Conservation (phyloP, 1,284 basidiomycete species). For the Porogramme epimiltina region DNA sequence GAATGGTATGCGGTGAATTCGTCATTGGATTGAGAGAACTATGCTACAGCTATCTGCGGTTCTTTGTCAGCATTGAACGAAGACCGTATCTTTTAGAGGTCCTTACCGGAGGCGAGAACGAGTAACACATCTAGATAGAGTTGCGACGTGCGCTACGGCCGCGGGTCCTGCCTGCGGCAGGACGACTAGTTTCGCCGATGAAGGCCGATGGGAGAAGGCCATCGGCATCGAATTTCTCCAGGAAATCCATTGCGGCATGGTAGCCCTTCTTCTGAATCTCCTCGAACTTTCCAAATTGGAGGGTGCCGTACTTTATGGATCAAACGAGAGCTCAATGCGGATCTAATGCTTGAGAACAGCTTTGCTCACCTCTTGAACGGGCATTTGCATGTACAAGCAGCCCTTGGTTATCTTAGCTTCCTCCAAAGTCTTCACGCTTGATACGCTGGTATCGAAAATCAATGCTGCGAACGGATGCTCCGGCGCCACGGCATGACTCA, state of each 20-base stretch:
- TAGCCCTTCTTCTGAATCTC: constrained; percentile 88
- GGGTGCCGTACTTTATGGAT: constrained; percentile 64
- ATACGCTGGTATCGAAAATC: constrained; percentile 62
- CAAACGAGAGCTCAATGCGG: neutral
- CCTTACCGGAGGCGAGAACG: neutral
- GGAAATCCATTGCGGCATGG: constrained; percentile 68
- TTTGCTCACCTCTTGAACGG: constrained; percentile 77
- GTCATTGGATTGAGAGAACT: no score
- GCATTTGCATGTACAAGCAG: constrained; percentile 94
- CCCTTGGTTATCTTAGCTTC: constrained; percentile 90
- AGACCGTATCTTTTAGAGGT: no score
- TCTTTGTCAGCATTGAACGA: no score
- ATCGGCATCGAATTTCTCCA: constrained; percentile 83
- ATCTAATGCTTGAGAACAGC: constrained; percentile 14
- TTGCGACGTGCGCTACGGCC: constrained; percentile 78
- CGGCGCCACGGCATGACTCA: constrained; percentile 41
- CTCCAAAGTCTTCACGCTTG: constrained; percentile 92
- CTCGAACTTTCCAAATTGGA: constrained; percentile 81
- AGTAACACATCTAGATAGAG: constrained; percentile 49
- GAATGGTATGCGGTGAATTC: no score
- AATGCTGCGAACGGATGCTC: neutral
- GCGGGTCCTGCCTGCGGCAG: constrained; percentile 55
- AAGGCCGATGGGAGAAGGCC: constrained; percentile 76
- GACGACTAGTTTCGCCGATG: constrained; percentile 55
- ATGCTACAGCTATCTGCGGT: no score